Percentiles rank a stretch among this genome's conserved stretches.
Conservation (phyloP, 139 green algal genomes). For the Micractinium conductrix region DNA sequence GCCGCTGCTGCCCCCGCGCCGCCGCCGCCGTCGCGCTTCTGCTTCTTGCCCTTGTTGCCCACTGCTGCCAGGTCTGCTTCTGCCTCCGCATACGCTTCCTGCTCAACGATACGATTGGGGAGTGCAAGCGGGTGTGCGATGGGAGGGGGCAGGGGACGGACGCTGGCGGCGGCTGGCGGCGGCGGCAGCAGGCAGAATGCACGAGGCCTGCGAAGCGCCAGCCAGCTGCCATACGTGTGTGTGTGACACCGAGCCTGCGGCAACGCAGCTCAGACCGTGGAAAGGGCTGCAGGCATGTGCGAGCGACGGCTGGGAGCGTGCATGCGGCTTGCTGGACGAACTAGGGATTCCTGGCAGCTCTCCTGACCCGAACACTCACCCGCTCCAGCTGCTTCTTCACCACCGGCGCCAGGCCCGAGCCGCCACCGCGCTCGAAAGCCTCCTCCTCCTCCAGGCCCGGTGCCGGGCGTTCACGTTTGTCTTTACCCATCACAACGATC, state of each 20-base stretch:
- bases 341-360: too few species aligned
- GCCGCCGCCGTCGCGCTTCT: not conserved
- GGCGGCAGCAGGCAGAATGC: not conserved
- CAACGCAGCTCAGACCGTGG: too few species aligned
- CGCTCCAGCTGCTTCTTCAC: slow-evolving; percentile 61
- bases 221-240: too few species aligned
- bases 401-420: slow-evolving; percentile 61
- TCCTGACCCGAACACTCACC: too few species aligned
- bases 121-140: not conserved
- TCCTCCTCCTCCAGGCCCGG: slow-evolving; percentile 52
- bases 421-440: slow-evolving; percentile 76
- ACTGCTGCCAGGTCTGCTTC: slow-evolving; percentile 57
- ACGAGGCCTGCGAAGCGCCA: too few species aligned
- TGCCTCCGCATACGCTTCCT: slow-evolving; percentile 66
- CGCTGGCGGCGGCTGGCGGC: not conserved
- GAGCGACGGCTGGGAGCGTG: too few species aligned
- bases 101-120: not conserved
- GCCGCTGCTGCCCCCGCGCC: not conserved
- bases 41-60: slow-evolving; percentile 45
- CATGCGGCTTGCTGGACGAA: too few species aligned
- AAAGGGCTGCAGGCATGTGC: too few species aligned
- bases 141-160: not conserved
- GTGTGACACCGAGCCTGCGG: too few species aligned
- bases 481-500: too few species aligned
- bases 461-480: too few species aligned